Evolutionary conservation across 2,329 filamentous ascomycete species (phyloP), one percentile per base, ranked within the genome.

Genomic region (Juglanconis juglandina): DNA sequence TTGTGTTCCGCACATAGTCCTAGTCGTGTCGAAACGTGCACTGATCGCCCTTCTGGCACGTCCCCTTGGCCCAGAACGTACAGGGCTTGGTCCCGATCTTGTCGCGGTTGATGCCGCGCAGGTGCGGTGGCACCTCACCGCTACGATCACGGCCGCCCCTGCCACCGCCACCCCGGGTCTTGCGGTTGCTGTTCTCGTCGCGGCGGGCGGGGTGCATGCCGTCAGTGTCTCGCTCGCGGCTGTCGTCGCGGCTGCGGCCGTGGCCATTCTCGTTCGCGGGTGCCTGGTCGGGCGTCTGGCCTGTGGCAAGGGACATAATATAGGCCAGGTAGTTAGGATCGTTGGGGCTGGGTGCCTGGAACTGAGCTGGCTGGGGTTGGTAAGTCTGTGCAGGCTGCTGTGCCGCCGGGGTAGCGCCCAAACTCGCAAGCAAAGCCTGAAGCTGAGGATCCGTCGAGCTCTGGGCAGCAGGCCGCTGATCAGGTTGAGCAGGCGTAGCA

Each of bases 1-100:
- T 24, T 24, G 24, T 24, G 24, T 24, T 24, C 24, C 24, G 17
- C 24, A 30, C 37, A 52, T 34, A 37, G 48, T n/a, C 7, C 58
- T 61, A 75, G 47, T 90, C 87, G 69, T 92, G 89, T 59, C 88
- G 81, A 72, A 88, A 92, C 2, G 88, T 91, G 75, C 89, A 91
- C 68, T 86, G 86, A 41, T 88, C 87, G 30, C 89, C 89, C 70
- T 90, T 87, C 6, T 84, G 85, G 73, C 89, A 91, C 69, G 87
- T 87, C 13, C 88, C 88, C 69, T 89, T 84, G 60, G 84, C 80
- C 79, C 80, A 91, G 71, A 90, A 92, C 24, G 81, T 82, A 71
- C 89, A 91, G 5, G 87, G 81, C 68, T 89, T 86, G 48, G 87
- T 89, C 58, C 86, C 85, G 53, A 86, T 85, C 13, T 86, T 76